Conservation (phyloP, 768 basidiomycete genomes). For the Pleurotus citrinopileatus region DNA sequence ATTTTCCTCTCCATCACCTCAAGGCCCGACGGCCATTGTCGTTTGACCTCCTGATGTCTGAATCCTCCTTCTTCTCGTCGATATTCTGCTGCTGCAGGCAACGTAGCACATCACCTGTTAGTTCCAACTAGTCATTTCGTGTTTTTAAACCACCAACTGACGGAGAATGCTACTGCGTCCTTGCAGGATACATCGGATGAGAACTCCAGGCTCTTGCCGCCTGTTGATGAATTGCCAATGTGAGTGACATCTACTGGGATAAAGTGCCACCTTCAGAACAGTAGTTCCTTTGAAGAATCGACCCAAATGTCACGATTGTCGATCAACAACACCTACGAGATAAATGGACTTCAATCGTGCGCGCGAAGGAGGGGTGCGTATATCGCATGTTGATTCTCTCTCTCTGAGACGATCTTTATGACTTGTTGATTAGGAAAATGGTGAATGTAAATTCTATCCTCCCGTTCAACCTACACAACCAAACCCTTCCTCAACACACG, state of each 20-base stretch:
- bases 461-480: conserved; percentile 59
- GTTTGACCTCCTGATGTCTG: too few relatives aligned
- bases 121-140: too few relatives aligned
- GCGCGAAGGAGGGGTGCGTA: conserved; percentile 56
- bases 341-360: conserved; percentile 54
- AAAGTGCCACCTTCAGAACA: neutral
- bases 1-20: too few relatives aligned
- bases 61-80: too few relatives aligned
- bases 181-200: neutral
- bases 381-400: neutral
- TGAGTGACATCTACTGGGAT: neutral
- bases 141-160: too few relatives aligned
- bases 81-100: too few relatives aligned
- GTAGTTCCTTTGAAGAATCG: neutral
- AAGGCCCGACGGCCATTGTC: too few relatives aligned
- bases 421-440: conserved; percentile 50
- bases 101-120: too few relatives aligned
- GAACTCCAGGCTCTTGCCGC: neutral
- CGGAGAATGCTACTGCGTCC: too few relatives aligned
- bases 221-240: neutral
- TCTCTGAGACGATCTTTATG: conserved; percentile 1
- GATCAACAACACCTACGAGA: conserved; percentile 54
- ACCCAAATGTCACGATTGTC: conserved; percentile 17
- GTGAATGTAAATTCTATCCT: conserved; percentile 60
- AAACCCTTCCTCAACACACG: conserved; percentile 18